Evolutionary conservation across 2,329 filamentous ascomycete species (phyloP), one percentile per base, ranked within the genome.

Genomic region (Exophiala spinifera): DNA sequence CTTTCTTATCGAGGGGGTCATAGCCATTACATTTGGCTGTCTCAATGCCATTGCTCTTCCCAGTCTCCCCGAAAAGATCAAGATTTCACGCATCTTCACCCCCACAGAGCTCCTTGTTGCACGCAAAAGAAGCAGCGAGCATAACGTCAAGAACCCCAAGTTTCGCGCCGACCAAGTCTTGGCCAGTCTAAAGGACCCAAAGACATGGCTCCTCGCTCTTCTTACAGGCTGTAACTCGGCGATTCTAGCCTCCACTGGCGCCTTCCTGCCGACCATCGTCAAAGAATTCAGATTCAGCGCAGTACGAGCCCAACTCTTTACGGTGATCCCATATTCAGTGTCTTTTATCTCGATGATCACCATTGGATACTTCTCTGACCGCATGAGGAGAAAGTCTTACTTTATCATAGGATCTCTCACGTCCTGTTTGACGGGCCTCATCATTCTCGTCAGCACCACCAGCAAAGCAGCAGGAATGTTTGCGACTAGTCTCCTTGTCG

Each of bases 1-100:
- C 0, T 88, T 88, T 70, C 83, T 89, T 51, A 83, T 89, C 33
- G 85, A 89, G 67, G 86, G 86, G 19, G 73, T 77, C 13, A 77
- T 86, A 54, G 88, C 85, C 1, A 67, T 89, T 17, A 73, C 72
- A 3, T 75, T 89, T 28, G 85, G 85, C 10, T 66, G 82, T 4
- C 62, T 66, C 1, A 76, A 82, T 1, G 78, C 77, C 63, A 83
- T 81, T 59, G 69, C 88, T 25, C 72, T 89, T 8, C 85, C 85
- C 0, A 82, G 88, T 65, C 86, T 87, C 59, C 86, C 86, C 2
- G 46, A 55, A 25, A 25, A 25, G 6, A 46, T 45, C 23, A 45
- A 55, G 46, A 50, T 4, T 5, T 49, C 34, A 4, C 8, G 45
- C 17, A 33, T 48, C 34, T 31, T 53, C 31, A 43, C 10, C 25